Evolutionary conservation across 2,329 filamentous ascomycete species (phyloP), one percentile per base, ranked within the genome.

Genomic region (Ophiostoma fasciatum): DNA sequence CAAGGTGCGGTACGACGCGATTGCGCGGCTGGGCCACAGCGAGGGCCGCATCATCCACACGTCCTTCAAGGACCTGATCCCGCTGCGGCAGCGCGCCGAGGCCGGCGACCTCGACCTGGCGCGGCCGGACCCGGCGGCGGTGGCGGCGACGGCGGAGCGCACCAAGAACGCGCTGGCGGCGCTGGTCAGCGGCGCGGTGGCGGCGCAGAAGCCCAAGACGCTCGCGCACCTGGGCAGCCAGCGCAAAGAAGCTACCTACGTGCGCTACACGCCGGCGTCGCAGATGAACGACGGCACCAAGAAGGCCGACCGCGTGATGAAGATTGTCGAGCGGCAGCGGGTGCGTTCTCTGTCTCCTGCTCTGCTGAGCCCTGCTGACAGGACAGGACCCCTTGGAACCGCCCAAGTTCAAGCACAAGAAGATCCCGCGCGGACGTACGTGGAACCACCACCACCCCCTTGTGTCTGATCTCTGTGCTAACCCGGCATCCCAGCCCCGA

Each of bases 321-420:
- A 96, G 65, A 96, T 98, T 58, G 84, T 94, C 26, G 84, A 94
- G 56, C 71, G 84, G 38, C 88, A 96, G 56, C 71, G 79, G 47
- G 41, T 42, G 27, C 4, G 41, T 28, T 27, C 17, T 20, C 4
- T 34, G 15, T 14, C 4, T 11, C 18, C 17, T 21, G 17, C 22
- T 7, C 25, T 5, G 14, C 14, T 31, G 3, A 30, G 21, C 6
- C 9, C 4, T 9, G 11, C 28, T 32, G 15, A 38, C 31, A 28
- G 11, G 13, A 4, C 19, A 42, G 38, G 90, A 98, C 58, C 90
- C 90, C 0, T 82, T 94, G 79, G 88, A 94, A 52, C 90, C 90
- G 1, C 88, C 90, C 2, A 96, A 94, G 52, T 94, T 96, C 63
- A 96, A 96, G 60, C 84, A 94, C 62, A 96, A 96, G 67, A 94